Percentiles rank a stretch among this genome's conserved stretches.
These are phyloP conservation scores for Salix udensis DNA, from an alignment of 345 rosid genomes.

Conservation along the genomic window DNA sequence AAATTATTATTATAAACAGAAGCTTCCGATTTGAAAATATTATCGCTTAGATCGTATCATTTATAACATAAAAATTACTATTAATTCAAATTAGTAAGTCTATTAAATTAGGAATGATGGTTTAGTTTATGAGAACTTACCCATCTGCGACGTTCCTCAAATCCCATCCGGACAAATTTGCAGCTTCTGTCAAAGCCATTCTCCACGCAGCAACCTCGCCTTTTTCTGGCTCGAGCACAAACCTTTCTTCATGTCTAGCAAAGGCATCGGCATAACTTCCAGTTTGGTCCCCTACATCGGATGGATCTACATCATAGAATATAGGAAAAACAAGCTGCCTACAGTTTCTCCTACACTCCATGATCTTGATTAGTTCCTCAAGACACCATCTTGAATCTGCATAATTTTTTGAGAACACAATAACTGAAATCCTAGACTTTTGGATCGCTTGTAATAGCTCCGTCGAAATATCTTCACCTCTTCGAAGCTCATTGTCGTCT, in stretches of 20 bases:
- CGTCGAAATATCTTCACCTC: not conserved
- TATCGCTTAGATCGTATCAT: no score
- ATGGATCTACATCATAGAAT: constrained; percentile 12
- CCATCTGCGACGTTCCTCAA: not conserved
- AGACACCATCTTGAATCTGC: not conserved
- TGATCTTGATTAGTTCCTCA: not conserved
- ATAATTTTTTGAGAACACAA: not conserved
- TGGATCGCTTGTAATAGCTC: not conserved
- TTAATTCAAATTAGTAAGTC: no score
- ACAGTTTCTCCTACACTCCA: not conserved
- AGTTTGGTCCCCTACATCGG: not conserved
- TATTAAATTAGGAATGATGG: no score
- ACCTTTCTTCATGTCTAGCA: not conserved
- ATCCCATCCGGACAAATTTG: not conserved
- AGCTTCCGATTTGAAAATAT: not conserved
- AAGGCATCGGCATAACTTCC: not conserved
- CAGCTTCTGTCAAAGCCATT: not conserved
- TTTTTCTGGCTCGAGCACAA: not conserved
- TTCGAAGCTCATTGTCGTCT: not conserved
- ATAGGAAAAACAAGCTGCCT: not conserved
- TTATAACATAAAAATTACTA: no score
- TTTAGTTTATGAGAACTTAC: not conserved
- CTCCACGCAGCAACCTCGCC: not conserved
- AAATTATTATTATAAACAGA: no score
- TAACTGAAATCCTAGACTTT: not conserved